Evolutionary conservation across 2,329 filamentous ascomycete genomes (phyloP), one percentile per base, ranked within the genome.

Genomic region (Fusarium keratoplasticum): DNA sequence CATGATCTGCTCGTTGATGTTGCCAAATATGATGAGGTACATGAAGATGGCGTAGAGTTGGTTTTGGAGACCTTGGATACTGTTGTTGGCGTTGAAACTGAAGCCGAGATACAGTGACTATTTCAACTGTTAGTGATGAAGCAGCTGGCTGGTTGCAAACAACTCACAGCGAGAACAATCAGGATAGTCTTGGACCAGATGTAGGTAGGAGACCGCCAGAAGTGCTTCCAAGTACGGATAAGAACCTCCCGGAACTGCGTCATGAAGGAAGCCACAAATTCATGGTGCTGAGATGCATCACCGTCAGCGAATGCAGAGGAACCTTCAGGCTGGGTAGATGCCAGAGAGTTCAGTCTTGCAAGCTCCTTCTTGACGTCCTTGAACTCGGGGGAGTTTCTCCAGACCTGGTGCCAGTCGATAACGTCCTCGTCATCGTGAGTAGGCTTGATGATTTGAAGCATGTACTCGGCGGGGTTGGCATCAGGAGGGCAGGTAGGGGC

Each of bases 21-120:
- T 77, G 57, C 88, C 88, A 78, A 94, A 94, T 77, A 93, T 89
- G n/a, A 90, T 92, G 70, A 89, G 83, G 55, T 91, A 83, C 89
- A 93, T 91, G 81, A 94, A 94, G 54, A 92, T 89, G 64, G 86
- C 86, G 78, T 93, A 93, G 76, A 93, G 86, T 55, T 92, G 89
- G 78, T 93, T 92, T 76, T 93, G 91, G 4, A 94, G 84, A 5
- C 91, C 92, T 70, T 92, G 89, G 14, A 90, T 83, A 0, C 87
- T 77, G 3, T 78, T 79, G 3, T 76, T 89, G 73, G 87, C 88
- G 11, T 86, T 91, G 79, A 93, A 92, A 1, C 89, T 91, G 78
- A 92, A 92, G 2, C 91, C 92, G 62, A 93, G 90, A 79, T 93
- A 93, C 2, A 94, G 84, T 0, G 77, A 77, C 77, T 79, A 6